Conservation (phyloP, 768 basidiomycete genomes). For the Pluteus cervinus region DNA sequence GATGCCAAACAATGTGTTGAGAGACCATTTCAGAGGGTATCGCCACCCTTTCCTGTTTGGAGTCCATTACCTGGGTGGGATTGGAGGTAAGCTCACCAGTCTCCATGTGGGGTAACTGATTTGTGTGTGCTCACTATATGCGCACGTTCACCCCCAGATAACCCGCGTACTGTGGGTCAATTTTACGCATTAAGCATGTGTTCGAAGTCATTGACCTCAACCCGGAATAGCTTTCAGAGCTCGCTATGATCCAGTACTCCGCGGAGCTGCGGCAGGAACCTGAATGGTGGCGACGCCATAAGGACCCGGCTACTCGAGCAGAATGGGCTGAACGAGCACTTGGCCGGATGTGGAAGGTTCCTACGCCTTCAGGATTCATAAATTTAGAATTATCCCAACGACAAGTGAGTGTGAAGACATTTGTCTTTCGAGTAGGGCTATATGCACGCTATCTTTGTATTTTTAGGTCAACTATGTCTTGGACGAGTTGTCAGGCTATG, state of each 20-base stretch:
- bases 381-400: constrained; percentile 15
- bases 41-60: constrained; percentile 47
- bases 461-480: constrained; percentile 39
- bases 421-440: too few relatives aligned
- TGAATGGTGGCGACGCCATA: constrained; percentile 34
- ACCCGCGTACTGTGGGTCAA: constrained; percentile 39
- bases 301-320: constrained; percentile 17
- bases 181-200: neutral
- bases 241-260: constrained; percentile 45
- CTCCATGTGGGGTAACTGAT: too few relatives aligned
- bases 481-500: constrained; percentile 43
- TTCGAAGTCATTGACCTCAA: constrained; percentile 1
- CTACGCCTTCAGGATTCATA: constrained; percentile 31
- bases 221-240: constrained; percentile 33
- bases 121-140: neutral
- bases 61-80: constrained; percentile 33
- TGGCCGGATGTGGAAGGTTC: constrained; percentile 23
- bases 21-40: constrained; percentile 32
- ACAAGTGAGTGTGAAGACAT: too few relatives aligned
- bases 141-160: constrained; percentile 22
- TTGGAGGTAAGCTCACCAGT: constrained; percentile 30
- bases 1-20: too few relatives aligned
- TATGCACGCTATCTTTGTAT: neutral
- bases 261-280: constrained; percentile 31
- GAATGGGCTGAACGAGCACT: constrained; percentile 27